Conservation (phyloP, 768 basidiomycete genomes). For the Roridomyces roridus region DNA sequence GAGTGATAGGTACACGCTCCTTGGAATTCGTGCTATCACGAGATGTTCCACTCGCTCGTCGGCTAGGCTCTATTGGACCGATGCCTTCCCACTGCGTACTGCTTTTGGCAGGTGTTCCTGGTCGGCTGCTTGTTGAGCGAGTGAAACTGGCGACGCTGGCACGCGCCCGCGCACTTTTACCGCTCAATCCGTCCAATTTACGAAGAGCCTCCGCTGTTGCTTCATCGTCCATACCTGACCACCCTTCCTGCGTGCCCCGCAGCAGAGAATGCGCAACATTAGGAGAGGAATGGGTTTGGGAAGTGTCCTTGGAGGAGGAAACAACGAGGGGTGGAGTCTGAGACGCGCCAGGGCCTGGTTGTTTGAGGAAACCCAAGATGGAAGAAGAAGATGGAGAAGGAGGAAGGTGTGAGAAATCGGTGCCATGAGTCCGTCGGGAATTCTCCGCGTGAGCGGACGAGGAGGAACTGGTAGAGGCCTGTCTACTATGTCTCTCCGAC, state of each 20-base stretch:
- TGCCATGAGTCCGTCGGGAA: constrained; percentile 68
- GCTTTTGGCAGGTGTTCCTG: constrained; percentile 75
- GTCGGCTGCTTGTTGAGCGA: constrained; percentile 71
- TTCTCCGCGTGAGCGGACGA: constrained; percentile 64
- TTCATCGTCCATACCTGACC: constrained; percentile 87
- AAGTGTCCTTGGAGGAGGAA: constrained; percentile 50
- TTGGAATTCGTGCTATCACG: constrained; percentile 50
- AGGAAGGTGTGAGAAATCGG: constrained; percentile 88
- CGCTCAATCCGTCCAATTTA: constrained; percentile 88
- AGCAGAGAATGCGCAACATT: constrained; percentile 86
- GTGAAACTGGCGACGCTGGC: constrained; percentile 79
- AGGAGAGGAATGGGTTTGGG: constrained; percentile 51
- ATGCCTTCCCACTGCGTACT: constrained; percentile 81
- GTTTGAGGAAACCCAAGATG: constrained; percentile 81
- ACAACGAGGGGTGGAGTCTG: constrained; percentile 43
- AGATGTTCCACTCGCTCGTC: constrained; percentile 41
- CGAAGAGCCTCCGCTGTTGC: constrained; percentile 90
- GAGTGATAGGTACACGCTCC: constrained; percentile 47
- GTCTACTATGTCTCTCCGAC: constrained; percentile 61
- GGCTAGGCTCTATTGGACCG: constrained; percentile 44
- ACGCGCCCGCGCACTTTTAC: constrained; percentile 76
- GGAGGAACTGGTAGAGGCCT: constrained; percentile 72
- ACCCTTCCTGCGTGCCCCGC: constrained; percentile 88
- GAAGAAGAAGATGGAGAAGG: constrained; percentile 92
- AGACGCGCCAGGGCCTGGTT: constrained; percentile 48